Base-by-base conservation (phyloP, 345 rosid species). In the Corchorus capsularis region DNA sequence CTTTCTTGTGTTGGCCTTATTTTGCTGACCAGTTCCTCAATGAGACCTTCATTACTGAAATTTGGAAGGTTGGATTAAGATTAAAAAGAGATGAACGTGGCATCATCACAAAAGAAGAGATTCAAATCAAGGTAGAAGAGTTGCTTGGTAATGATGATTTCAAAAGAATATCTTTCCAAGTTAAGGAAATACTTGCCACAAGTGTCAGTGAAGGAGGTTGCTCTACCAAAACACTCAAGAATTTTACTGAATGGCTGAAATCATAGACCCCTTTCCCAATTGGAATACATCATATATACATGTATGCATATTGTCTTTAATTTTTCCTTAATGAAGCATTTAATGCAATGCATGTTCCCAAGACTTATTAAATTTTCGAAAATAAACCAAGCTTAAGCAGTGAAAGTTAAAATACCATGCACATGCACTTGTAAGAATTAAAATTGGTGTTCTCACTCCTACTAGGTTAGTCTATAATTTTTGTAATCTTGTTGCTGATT, bases 1-100 rank as follows among this genome's bases (percentile, higher is more conserved):
- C 85, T 2, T 80, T 83, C 72, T 57, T 86, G 55, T 83, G 85
- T 50, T 81, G 85, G 86, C 89, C 86, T 22, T 75, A 83, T 63
- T 79, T 83, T 39, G 73, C 74, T 1, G 81, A 86, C 39, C 89
- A 81, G 37, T 83, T 79, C 73, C 43, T 62, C 2, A 73, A 83
- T 16, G 66, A 59, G 74, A 63, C 15, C 4, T 86, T 72, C 72
- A 64, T 83, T n/a, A 79, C 78, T 63, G 82, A 81, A 15, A n/a
- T 20, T 2, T 76, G 83, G 79, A 82, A 76, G 47, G 47, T 74
- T 4, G 86, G 84, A 8, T 32, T 80, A 19, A 62, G 61, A 66
- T 50, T 83, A 9, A 55, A 74, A 6, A 70, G 8, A 47, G 75
- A 83, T 43, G 78, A 68, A 34, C 68, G 32, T 55, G 82, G 79